phyloP scores from a whole-genome alignment of 1,284 basidiomycete species.

The Grifola frondosa region DNA sequence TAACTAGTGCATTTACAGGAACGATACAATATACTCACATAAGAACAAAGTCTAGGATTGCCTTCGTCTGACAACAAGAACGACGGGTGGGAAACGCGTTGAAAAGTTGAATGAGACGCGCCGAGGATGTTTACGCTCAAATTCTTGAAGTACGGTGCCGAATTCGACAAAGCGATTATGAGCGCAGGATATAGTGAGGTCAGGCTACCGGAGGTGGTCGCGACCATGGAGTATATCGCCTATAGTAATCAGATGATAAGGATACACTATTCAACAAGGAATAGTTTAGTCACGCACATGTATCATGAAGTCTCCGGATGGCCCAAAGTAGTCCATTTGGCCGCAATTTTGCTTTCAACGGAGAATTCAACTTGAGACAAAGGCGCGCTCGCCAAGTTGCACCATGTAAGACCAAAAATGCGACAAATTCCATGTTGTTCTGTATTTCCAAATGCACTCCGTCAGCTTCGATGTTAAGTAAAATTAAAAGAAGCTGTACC shows the following conservation, averaged over 20 bases:
- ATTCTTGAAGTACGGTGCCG: conserved; percentile 82
- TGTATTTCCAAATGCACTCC: conserved; percentile 26
- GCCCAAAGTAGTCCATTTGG: conserved; percentile 74
- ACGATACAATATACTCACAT: conserved; percentile 48
- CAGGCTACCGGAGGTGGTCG: conserved; percentile 80
- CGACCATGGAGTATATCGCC: conserved; percentile 86
- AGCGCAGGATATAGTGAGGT: conserved; percentile 89
- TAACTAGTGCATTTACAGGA: conserved; percentile 1
- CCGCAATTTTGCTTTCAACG: conserved; percentile 64
- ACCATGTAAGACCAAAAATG: conserved; percentile 88
- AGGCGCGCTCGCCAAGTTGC: conserved; percentile 86
- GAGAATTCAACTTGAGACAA: conserved; percentile 64
- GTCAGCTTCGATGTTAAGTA: conserved; percentile 8
- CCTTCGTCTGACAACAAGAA: conserved; percentile 94
- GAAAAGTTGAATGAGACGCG: conserved; percentile 84
- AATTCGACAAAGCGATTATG: conserved; percentile 87
- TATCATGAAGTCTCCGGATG: conserved; percentile 83
- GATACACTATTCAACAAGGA: conserved; percentile 6
- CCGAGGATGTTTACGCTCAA: conserved; percentile 82
- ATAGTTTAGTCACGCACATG: conserved; percentile 57
- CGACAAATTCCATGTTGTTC: conserved; percentile 91
- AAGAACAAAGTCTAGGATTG: conserved; percentile 92
- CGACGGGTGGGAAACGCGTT: conserved; percentile 83
- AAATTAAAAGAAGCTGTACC: conserved; percentile 45
- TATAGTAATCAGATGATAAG: conserved; percentile 31